Conservation (phyloP, 2,329 filamentous ascomycete species). For the Thermothelomyces thermophilus region DNA sequence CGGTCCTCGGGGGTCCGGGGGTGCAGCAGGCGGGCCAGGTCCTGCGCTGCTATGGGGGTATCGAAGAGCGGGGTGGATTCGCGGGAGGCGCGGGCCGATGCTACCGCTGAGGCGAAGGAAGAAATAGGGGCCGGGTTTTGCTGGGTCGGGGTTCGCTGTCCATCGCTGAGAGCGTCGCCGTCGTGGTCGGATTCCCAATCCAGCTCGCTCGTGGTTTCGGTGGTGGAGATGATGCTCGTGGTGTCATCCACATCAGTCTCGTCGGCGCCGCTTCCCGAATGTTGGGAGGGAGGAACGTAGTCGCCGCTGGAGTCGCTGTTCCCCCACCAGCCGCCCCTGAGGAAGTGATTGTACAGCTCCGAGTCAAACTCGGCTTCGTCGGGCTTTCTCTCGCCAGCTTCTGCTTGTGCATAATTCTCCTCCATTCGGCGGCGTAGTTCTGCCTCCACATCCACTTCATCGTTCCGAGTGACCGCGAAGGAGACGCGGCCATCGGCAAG, state of each 20-base stretch:
- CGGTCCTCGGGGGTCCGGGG: slow-evolving; percentile 71
- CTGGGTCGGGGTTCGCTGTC: slow-evolving; percentile 69
- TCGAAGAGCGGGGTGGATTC: slow-evolving; percentile 56
- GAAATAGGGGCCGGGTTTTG: slow-evolving; percentile 36
- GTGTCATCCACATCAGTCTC: slow-evolving; percentile 49
- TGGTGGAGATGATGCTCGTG: slow-evolving; percentile 71
- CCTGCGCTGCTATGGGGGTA: slow-evolving; percentile 55
- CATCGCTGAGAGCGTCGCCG: slow-evolving; percentile 31
- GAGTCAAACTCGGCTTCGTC: slow-evolving; percentile 64
- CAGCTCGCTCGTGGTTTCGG: slow-evolving; percentile 36
- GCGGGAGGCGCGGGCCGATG: slow-evolving; percentile 28
- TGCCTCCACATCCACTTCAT: slow-evolving; percentile 71
- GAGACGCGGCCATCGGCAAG: slow-evolving; percentile 13
- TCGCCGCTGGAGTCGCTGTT: slow-evolving; percentile 73
- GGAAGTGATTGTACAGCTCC: slow-evolving; percentile 79
- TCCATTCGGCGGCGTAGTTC: slow-evolving; percentile 62
- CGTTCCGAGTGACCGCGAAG: slow-evolving; percentile 45
- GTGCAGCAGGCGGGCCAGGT: slow-evolving; percentile 74
- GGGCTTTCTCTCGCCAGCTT: slow-evolving; percentile 20
- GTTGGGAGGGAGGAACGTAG: slow-evolving; percentile 55
- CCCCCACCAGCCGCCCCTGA: slow-evolving; percentile 77
- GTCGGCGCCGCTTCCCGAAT: slow-evolving; percentile 51
- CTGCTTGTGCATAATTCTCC: slow-evolving; percentile 30
- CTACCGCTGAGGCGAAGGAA: slow-evolving; percentile 21
- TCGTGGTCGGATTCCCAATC: slow-evolving; percentile 36